Conservation (phyloP, 73 alveolate species). For the Halteria grandinella region DNA sequence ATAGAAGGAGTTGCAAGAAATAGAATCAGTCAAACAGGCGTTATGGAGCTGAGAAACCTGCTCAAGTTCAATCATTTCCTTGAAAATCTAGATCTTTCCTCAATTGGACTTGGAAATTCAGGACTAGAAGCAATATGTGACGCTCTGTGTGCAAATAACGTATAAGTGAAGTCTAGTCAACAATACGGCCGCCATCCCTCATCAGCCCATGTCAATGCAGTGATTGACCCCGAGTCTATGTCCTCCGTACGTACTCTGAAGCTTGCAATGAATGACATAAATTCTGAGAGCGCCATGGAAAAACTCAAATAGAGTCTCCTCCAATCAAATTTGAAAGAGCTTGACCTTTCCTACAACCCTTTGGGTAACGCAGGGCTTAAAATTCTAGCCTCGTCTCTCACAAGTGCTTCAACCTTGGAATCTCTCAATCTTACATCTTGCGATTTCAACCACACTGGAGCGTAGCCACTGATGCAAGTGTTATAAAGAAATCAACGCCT, state of each 20-base stretch:
- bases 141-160: too few relatives aligned
- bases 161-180: too few relatives aligned
- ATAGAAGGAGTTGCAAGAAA: constrained; percentile 45
- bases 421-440: constrained; percentile 29
- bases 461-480: constrained; percentile 10
- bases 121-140: constrained; percentile 55
- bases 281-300: constrained; percentile 29
- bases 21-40: constrained; percentile 42
- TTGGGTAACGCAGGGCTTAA: constrained; percentile 45
- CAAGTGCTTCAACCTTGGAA: constrained; percentile 1
- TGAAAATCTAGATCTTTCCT: constrained; percentile 49
- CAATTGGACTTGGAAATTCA: constrained; percentile 64
- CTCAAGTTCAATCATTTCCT: constrained; percentile 42
- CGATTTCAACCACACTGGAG: constrained; percentile 42
- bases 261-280: constrained; percentile 53
- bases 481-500: constrained; percentile 4
- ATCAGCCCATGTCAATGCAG: too few relatives aligned
- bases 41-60: constrained; percentile 35
- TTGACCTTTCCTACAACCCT: constrained; percentile 36
- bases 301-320: constrained; percentile 35
- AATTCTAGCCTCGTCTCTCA: constrained; percentile 24
- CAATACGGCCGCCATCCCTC: too few relatives aligned
- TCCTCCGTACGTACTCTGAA: constrained; percentile 43
- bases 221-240: constrained; percentile 37
- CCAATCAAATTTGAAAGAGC: constrained; percentile 20